Percentiles rank a stretch among this genome's conserved stretches.
phyloP scores from a whole-genome alignment of 2,329 filamentous ascomycete species.

The Verticillium klebahnii region DNA sequence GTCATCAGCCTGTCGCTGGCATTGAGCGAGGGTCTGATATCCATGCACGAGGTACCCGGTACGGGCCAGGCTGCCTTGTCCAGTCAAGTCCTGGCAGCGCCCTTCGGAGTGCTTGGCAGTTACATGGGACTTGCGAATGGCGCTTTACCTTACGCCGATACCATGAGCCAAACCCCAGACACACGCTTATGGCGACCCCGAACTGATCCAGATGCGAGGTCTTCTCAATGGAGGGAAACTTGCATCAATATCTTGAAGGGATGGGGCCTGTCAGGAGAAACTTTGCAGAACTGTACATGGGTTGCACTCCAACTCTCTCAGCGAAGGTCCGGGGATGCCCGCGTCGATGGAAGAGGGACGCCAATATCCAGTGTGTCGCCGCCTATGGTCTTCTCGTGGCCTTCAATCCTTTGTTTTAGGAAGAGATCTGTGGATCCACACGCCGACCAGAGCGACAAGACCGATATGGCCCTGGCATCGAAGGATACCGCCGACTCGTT shows the following conservation, averaged over 20 bases:
- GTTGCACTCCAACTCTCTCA: constrained; percentile 45
- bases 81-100: constrained; percentile 47
- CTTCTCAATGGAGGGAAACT: constrained; percentile 42
- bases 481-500: constrained; percentile 45
- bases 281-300: constrained; percentile 43
- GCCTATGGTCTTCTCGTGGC: constrained; percentile 46
- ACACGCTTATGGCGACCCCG: constrained; percentile 42
- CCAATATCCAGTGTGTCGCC: constrained; percentile 23
- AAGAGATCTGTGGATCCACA: constrained; percentile 37
- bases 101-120: constrained; percentile 45
- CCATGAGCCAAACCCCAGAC: constrained; percentile 46
- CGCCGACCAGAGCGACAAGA: constrained; percentile 33
- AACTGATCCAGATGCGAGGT: constrained; percentile 33
- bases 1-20: constrained; percentile 45
- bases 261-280: constrained; percentile 40
- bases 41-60: constrained; percentile 37
- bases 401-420: constrained; percentile 47
- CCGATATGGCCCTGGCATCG: constrained; percentile 29
- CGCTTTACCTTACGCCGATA: constrained; percentile 29
- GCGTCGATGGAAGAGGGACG: constrained; percentile 35
- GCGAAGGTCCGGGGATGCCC: constrained; percentile 36
- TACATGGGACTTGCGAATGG: constrained; percentile 29
- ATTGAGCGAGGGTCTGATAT: constrained; percentile 40
- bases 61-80: constrained; percentile 34
- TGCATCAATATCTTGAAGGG: constrained; percentile 47